Percentiles rank a stretch among this genome's conserved stretches.
Evolutionary conservation across 768 basidiomycete genomes (phyloP).

Genomic region (Dentipellis sp.): DNA sequence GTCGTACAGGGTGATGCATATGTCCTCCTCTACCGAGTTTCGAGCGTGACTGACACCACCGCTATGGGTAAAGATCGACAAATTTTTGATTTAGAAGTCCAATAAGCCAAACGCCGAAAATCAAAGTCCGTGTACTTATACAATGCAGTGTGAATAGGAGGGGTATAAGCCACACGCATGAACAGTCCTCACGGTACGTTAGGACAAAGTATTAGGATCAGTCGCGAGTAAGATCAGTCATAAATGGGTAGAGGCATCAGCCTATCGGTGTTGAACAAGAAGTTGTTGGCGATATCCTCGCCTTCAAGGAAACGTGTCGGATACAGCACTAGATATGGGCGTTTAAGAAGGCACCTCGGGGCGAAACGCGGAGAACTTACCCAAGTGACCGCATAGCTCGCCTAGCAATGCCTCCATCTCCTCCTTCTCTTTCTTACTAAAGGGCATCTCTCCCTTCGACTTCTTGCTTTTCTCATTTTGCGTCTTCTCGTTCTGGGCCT

Average conservation of each 20-base stretch:
- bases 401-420: slow-evolving; percentile 82
- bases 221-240: slow-evolving; percentile 25
- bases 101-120: background rate
- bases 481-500: slow-evolving; percentile 19
- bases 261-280: slow-evolving; percentile 85
- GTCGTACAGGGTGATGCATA: background rate
- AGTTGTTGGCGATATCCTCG: slow-evolving; percentile 90
- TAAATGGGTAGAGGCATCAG: slow-evolving; percentile 72
- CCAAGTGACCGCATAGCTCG: slow-evolving; percentile 79
- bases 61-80: background rate
- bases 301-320: slow-evolving; percentile 84
- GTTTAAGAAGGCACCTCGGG: background rate
- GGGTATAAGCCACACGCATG: background rate
- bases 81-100: background rate
- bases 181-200: background rate
- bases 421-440: slow-evolving; percentile 74
- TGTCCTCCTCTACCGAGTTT: background rate
- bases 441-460: slow-evolving; percentile 49
- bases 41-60: too few species aligned
- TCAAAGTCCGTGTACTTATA: background rate
- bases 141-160: background rate
- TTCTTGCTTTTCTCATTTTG: slow-evolving; percentile 28
- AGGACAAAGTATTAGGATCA: too few species aligned
- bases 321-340: slow-evolving; percentile 53
- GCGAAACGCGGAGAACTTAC: slow-evolving; percentile 32